phyloP scores from a whole-genome alignment of 352 stramenopile species.

The Globisporangium canariense region DNA sequence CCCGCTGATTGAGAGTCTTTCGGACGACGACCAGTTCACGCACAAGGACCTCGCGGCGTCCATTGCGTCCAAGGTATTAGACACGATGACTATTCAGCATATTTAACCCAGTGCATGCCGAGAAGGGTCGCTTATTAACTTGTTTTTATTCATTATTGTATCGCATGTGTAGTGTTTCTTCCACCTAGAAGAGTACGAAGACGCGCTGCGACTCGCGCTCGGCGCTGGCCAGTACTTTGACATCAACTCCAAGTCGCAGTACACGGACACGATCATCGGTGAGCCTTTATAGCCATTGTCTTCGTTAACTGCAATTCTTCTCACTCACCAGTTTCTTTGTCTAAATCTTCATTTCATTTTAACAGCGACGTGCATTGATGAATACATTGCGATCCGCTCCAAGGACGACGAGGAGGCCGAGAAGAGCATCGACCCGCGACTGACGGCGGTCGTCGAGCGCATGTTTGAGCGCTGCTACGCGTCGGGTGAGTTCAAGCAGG shows the following conservation, averaged over 20 bases:
- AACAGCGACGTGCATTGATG: constrained; percentile 93
- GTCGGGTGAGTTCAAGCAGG: constrained; percentile 93
- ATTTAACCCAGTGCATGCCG: neutral
- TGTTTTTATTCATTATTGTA: constrained; percentile 3
- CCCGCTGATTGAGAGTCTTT: constrained; percentile 91
- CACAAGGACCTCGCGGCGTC: constrained; percentile 88
- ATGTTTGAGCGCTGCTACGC: constrained; percentile 98
- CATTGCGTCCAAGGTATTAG: constrained; percentile 83
- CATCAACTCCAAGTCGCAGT: constrained; percentile 90
- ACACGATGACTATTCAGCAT: neutral
- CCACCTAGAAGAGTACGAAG: constrained; percentile 97
- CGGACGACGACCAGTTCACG: constrained; percentile 90
- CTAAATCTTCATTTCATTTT: constrained; percentile 1
- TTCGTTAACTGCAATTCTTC: neutral
- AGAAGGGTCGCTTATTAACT: neutral
- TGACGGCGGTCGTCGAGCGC: constrained; percentile 94
- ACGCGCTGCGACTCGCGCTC: constrained; percentile 93
- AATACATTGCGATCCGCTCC: constrained; percentile 91
- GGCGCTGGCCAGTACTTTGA: constrained; percentile 95
- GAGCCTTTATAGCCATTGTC: constrained; percentile 11
- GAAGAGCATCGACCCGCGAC: constrained; percentile 83
- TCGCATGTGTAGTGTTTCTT: constrained; percentile 90
- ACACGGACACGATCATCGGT: constrained; percentile 96
- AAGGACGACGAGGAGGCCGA: constrained; percentile 76
- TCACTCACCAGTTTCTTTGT: neutral